These are phyloP conservation scores for Collybia nuda DNA, from an alignment of 768 basidiomycete genomes.

Conservation along the genomic window DNA sequence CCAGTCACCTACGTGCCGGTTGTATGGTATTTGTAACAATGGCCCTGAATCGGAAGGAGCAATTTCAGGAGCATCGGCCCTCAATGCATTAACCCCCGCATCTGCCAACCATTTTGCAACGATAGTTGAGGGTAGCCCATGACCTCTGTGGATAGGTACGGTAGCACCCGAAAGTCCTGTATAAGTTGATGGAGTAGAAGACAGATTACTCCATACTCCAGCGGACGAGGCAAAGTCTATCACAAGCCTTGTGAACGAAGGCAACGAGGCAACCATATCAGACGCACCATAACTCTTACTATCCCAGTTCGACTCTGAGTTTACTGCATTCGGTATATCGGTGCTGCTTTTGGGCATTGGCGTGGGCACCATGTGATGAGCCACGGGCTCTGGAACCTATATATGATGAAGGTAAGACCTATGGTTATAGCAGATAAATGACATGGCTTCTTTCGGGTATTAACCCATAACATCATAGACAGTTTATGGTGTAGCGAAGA, in stretches of 20 bases:
- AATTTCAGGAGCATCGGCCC: constrained; percentile 1
- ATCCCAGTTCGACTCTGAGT: constrained; percentile 44
- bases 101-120: constrained; percentile 8
- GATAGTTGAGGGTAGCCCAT: neutral
- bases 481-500: constrained; percentile 21
- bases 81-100: neutral
- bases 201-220: constrained; percentile 19
- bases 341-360: constrained; percentile 21
- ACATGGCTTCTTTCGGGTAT: constrained; percentile 23
- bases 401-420: constrained; percentile 12
- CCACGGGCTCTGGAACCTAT: constrained; percentile 45
- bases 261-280: neutral
- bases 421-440: constrained; percentile 11
- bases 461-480: constrained; percentile 28
- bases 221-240: constrained; percentile 37
- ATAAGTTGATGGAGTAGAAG: constrained; percentile 4
- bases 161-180: constrained; percentile 3
- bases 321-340: constrained; percentile 21
- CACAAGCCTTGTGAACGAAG: constrained; percentile 7
- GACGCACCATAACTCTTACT: constrained; percentile 38
- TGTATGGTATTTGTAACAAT: neutral
- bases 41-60: neutral
- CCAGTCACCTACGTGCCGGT: constrained; percentile 21
- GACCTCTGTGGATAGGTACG: constrained; percentile 2
- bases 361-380: constrained; percentile 22